Conservation (phyloP, 441 rosid species). For the Pelargonium fulgidum region DNA sequence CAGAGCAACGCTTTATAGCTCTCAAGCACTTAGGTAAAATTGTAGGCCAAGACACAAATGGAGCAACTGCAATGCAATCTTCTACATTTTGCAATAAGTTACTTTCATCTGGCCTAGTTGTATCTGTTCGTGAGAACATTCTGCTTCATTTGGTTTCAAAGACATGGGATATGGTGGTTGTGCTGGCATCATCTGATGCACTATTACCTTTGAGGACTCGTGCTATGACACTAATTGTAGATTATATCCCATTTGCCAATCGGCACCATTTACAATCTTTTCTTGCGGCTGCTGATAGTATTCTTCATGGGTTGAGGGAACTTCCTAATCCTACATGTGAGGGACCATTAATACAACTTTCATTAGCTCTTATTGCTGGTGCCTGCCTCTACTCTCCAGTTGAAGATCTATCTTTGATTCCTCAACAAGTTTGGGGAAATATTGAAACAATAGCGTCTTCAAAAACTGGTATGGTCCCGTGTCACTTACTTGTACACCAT, state of each 20-base stretch:
- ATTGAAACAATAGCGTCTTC: constrained; percentile 55
- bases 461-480: constrained; percentile 39
- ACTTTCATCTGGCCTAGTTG: constrained; percentile 30
- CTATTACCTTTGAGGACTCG: constrained; percentile 44
- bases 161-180: constrained; percentile 65
- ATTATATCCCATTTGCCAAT: constrained; percentile 53
- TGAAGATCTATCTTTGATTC: constrained; percentile 65
- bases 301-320: constrained; percentile 53
- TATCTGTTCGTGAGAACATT: constrained; percentile 39
- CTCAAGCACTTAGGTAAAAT: constrained; percentile 59
- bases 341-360: constrained; percentile 58
- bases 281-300: constrained; percentile 55
- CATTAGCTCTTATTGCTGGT: constrained; percentile 61
- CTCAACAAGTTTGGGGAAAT: constrained; percentile 58
- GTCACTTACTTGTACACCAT: constrained; percentile 1
- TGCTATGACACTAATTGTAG: constrained; percentile 65
- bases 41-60: constrained; percentile 49
- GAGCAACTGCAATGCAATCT: constrained; percentile 29
- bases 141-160: constrained; percentile 53
- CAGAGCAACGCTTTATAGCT: constrained; percentile 67
- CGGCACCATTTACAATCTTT: constrained; percentile 56
- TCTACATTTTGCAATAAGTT: constrained; percentile 31
- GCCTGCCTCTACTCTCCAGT: constrained; percentile 63
- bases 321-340: constrained; percentile 43
- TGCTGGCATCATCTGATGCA: constrained; percentile 59